Base-by-base conservation (phyloP, 805 yeast species). In the Huiozyma naganishii region DNA sequence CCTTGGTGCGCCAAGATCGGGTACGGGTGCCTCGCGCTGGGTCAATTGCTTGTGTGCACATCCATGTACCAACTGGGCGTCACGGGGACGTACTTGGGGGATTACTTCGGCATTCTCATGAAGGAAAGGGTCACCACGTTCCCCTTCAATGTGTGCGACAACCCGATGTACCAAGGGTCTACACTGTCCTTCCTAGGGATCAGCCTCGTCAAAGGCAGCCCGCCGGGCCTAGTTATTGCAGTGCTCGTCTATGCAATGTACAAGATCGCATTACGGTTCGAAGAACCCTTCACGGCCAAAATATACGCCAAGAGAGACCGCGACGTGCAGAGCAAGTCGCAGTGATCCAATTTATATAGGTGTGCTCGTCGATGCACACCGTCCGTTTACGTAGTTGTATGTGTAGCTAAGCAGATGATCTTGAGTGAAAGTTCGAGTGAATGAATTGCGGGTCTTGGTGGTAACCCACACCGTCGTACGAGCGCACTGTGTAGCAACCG, bases 121-220 rank as follows among this genome's bases (percentile, higher is more conserved):
- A 79, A 80, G 49, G 76, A 84, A 50, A 76, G 95, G 58, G 95
- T 92, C 47, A 82, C 90, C 12, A 79, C 83, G 1, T 92, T 92
- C 74, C 98, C 98, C 11, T 92, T 92, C 74, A 89, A 80, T 55
- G 77, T 89, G 45, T 74, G 80, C 50, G 81, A 87, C 57, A 90
- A 92, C 65, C 98, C 98, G 51, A 92, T 92, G 98, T 92, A 92
- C 66, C 82, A 83, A 58, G 98, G 98, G 11, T 84, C 95, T 7
- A 76, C 89, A 23, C 68, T 90, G 52, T 79, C 94, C 42, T 92
- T 92, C 71, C 68, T 92, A 58, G 98, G 96, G 37, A 80, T 94
- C 36, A 90, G 95, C 4, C 70, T 92, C 52, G 83, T 80, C 76
- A 79, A 76, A 60, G 81, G 29, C 89, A 88, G 62, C 94, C 97